Evolutionary conservation across 306 rosid species (phyloP), one percentile per base, ranked within the genome.

Genomic region (Glycine soja): DNA sequence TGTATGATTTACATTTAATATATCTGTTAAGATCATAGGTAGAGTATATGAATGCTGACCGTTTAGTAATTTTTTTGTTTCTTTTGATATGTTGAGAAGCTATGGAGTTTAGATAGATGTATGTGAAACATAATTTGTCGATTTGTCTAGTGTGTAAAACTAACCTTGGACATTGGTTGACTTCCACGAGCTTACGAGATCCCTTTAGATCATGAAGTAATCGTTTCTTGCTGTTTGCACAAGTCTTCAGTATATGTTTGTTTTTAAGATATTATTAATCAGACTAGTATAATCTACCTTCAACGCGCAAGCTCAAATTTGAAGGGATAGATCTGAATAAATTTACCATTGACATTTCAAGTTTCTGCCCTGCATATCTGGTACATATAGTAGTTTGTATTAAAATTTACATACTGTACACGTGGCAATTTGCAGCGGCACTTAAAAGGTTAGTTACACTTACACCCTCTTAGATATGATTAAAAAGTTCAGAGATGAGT

Each of bases 11-110:
- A 24, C 18, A 70, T 70, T 70, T 48, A 47, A 47, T 47, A 13
- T 24, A 47, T 16, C 43, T 47, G 24, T 51, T 32, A 6, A 32
- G 32, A 52, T 52, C 30, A 34, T 51, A 13, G 32, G 65, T 15
- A 72, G 10, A 72, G 62, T 51, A 32, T 72, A 72, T 43, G 71
- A 67, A 34, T 34, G 46, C 4, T 46, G 56, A 48, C 6, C 14
- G 1, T 11, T 16, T 10, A 2, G 3, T 10, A 54, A 6, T 5
- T 7, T 58, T 14, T 6, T 38, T 38, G 58, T 38, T 15, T 73
- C 51, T 15, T 73, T 73, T 73, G 15, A 53, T 54, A n/a, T 53
- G 11, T 36, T 54, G n/a, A 34, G 63, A 14, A 2, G 9, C 46
- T 30, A 4, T 7, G 6, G 62, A 30, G 14, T 71, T 47, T 71